A percentile compares a stretch with the other conserved stretches of the same genome.
Conservation (phyloP, 768 basidiomycete genomes). For the Lyophyllum shimeji region DNA sequence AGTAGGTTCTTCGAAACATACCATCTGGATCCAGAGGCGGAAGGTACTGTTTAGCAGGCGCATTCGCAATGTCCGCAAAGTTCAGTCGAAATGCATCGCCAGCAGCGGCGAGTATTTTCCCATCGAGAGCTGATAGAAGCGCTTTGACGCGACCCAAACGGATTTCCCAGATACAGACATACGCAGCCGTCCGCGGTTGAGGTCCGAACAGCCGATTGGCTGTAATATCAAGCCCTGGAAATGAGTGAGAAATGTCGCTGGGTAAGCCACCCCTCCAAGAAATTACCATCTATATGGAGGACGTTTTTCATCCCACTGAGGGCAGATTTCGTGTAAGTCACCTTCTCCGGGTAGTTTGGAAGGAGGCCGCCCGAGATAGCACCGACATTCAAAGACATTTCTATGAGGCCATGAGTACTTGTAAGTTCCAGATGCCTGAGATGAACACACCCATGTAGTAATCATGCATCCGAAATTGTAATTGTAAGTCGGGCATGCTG, state of each 20-base stretch:
- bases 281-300: slow-evolving; percentile 45
- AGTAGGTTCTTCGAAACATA: slow-evolving; percentile 31
- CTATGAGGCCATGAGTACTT: slow-evolving; percentile 35
- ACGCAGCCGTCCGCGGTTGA: slow-evolving; percentile 78
- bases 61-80: slow-evolving; percentile 75
- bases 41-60: slow-evolving; percentile 70
- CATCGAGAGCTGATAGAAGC: slow-evolving; percentile 53
- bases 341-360: slow-evolving; percentile 44
- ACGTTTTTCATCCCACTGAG: slow-evolving; percentile 28
- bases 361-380: slow-evolving; percentile 55
- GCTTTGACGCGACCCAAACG: slow-evolving; percentile 64
- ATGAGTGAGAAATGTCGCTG: not conserved
- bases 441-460: slow-evolving; percentile 69
- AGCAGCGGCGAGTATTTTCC: slow-evolving; percentile 49
- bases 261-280: not conserved
- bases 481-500: slow-evolving; percentile 64
- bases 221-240: slow-evolving; percentile 72
- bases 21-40: slow-evolving; percentile 76
- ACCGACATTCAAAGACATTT: slow-evolving; percentile 75
- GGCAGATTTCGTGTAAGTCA: slow-evolving; percentile 24
- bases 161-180: slow-evolving; percentile 94
- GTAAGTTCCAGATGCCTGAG: not conserved
- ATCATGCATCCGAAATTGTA: slow-evolving; percentile 80
- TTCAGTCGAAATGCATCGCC: slow-evolving; percentile 62
- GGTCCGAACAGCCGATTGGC: slow-evolving; percentile 90